Percentiles rank a stretch among this genome's conserved stretches.
Conservation (phyloP, 1,284 basidiomycete species). For the Boletus mariae region DNA sequence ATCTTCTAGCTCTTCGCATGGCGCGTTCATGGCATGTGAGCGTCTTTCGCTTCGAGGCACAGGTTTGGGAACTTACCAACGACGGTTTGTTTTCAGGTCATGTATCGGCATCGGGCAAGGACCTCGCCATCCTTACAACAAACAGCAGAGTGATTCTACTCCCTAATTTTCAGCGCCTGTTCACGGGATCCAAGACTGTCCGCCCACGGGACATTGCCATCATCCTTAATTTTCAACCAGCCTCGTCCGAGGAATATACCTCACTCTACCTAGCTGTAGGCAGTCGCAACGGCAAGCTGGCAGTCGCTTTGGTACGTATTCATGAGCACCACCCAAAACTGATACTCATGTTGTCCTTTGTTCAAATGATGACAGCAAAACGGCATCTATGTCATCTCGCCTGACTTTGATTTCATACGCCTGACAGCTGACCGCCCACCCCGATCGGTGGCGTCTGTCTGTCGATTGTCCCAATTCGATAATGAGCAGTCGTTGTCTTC, state of each 20-base stretch:
- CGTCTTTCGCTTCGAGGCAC: not conserved
- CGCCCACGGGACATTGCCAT: constrained; percentile 38
- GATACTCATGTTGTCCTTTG: not conserved
- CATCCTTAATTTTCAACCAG: constrained; percentile 40
- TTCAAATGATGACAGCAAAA: constrained; percentile 35
- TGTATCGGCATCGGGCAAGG: constrained; percentile 53
- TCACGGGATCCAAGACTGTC: constrained; percentile 25
- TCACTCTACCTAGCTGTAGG: constrained; percentile 55
- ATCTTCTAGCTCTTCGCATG: constrained; percentile 1
- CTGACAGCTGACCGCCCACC: constrained; percentile 16
- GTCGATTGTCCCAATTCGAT: constrained; percentile 39
- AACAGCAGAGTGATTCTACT: constrained; percentile 49
- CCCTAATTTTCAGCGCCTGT: constrained; percentile 48
- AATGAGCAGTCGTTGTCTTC: constrained; percentile 31
- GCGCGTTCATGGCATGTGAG: not conserved
- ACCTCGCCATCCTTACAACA: constrained; percentile 47
- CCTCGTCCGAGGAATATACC: constrained; percentile 12
- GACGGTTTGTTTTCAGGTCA: constrained; percentile 44
- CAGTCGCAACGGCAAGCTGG: constrained; percentile 39
- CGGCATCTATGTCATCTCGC: constrained; percentile 45
- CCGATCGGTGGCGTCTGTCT: constrained; percentile 30
- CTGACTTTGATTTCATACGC: constrained; percentile 23
- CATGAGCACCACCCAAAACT: not conserved
- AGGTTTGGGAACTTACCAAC: not conserved
- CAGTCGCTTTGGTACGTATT: constrained; percentile 46